Conservation (phyloP, 2,329 filamentous ascomycete species). For the Mariannaea sp. region DNA sequence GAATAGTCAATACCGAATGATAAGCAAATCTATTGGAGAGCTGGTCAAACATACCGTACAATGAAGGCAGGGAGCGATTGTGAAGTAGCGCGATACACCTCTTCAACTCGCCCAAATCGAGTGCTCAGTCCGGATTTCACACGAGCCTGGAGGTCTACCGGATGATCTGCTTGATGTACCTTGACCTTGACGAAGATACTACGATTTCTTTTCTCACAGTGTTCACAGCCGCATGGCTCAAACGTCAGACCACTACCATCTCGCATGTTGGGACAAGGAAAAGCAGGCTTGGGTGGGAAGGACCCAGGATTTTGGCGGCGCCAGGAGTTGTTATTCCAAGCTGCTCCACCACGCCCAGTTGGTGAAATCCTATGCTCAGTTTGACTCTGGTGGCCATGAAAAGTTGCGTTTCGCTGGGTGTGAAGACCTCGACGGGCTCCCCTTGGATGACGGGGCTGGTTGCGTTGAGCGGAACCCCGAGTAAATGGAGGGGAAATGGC, state of each 20-base stretch:
- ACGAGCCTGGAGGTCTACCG: constrained; percentile 35
- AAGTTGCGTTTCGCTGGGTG: constrained; percentile 29
- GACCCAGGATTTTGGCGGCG: constrained; percentile 22
- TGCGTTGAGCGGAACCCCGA: constrained; percentile 24
- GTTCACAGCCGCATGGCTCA: constrained; percentile 36
- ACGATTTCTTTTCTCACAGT: constrained; percentile 40
- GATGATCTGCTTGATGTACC: neutral
- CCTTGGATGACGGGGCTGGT: constrained; percentile 13
- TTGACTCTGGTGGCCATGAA: constrained; percentile 20
- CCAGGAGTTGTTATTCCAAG: constrained; percentile 25
- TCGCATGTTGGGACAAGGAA: constrained; percentile 30
- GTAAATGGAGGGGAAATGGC: neutral
- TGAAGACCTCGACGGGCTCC: constrained; percentile 26
- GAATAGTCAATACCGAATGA: neutral
- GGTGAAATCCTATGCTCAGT: constrained; percentile 8
- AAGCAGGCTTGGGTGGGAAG: neutral
- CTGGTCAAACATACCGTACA: constrained; percentile 35
- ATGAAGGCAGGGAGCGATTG: constrained; percentile 31
- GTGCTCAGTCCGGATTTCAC: constrained; percentile 38
- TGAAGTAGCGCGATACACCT: constrained; percentile 27
- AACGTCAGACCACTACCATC: neutral
- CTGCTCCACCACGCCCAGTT: constrained; percentile 21
- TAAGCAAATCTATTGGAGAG: neutral
- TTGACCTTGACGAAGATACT: constrained; percentile 38
- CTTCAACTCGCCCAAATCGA: constrained; percentile 41